These are phyloP conservation scores for Parafenestella ontariensis DNA, from an alignment of 2,329 filamentous ascomycete genomes.

Conservation along the genomic window DNA sequence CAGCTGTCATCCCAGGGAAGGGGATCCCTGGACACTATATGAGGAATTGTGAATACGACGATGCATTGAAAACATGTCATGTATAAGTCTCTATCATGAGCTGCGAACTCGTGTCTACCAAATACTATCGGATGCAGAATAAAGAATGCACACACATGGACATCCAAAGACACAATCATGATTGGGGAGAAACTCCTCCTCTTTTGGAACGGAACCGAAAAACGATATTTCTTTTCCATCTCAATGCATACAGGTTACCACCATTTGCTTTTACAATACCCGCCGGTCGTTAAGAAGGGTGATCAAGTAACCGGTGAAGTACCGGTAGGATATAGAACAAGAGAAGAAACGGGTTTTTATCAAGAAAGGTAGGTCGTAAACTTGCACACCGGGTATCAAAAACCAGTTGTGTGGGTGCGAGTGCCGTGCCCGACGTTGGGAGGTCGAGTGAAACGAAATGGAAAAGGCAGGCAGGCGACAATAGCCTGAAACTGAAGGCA, in stretches of 20 bases:
- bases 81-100: not conserved
- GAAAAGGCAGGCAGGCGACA: constrained; percentile 2
- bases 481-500: constrained; percentile 35
- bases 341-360: not conserved
- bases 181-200: not conserved
- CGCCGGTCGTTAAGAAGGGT: not conserved
- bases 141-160: too few relatives aligned
- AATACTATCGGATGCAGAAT: not conserved
- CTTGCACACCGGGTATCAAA: constrained; percentile 25
- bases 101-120: not conserved
- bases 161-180: constrained; percentile 2
- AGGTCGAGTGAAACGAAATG: not conserved
- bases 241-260: not conserved
- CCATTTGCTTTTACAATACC: not conserved
- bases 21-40: too few relatives aligned
- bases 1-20: constrained; percentile 2
- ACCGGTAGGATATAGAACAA: not conserved
- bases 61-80: too few relatives aligned
- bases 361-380: constrained; percentile 15
- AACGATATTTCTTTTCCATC: not conserved
- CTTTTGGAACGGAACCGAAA: not conserved
- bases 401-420: too few relatives aligned
- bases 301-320: not conserved
- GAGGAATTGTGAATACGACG: too few relatives aligned
- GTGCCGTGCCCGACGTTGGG: too few relatives aligned